Base-by-base conservation (phyloP, 768 basidiomycete genomes). In the Gautieria morchelliformis region DNA sequence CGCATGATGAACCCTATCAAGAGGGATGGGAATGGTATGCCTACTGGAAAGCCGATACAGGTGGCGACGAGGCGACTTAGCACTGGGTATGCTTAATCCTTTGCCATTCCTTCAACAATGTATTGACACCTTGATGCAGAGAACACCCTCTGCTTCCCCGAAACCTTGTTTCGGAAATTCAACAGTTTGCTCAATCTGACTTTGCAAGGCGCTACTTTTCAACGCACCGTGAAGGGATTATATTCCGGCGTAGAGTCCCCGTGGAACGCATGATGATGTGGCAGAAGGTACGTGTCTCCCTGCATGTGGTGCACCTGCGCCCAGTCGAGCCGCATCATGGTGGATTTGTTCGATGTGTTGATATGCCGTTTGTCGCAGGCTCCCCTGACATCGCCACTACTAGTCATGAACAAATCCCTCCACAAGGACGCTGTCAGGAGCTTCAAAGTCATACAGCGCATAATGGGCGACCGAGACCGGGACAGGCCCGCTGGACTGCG, bases 381-480 rank as follows among this genome's bases (percentile, higher is more conserved):
- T 0, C 83, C 87, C 8, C 74, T 97, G 47, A 72, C 76, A 2
- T 79, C 84, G 0, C 92, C 93, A 2, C 73, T 97, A 14, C 79
- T 97, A 19, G 76, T 83, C 5, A 70, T 91, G 9, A 83, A 83
- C 55, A 77, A 84, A 5, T 60, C 75, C 0, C 73, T 92, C 20
- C 78, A 82, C 59, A 84, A 82, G 65, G 87, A 94, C 62, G 89
- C 90, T 0, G 79, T 93, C 56, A 85, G 82, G 65, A 76, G 85
- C 5, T 97, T 96, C 79, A 91, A 88, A 66, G 83, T 90, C 27
- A 80, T 95, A 45, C 94, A 96, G 66, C 86, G 84, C 56, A 82
- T 94, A 46, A 97, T 96, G 93, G 92, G 92, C 40, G 93, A 96
- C 65, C 79, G 91, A 8, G 88, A 92, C 62, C 82, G 82, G 22